These are phyloP conservation scores for Leccinum cinnamomeum DNA, from an alignment of 1,284 basidiomycete genomes.

Conservation along the genomic window DNA sequence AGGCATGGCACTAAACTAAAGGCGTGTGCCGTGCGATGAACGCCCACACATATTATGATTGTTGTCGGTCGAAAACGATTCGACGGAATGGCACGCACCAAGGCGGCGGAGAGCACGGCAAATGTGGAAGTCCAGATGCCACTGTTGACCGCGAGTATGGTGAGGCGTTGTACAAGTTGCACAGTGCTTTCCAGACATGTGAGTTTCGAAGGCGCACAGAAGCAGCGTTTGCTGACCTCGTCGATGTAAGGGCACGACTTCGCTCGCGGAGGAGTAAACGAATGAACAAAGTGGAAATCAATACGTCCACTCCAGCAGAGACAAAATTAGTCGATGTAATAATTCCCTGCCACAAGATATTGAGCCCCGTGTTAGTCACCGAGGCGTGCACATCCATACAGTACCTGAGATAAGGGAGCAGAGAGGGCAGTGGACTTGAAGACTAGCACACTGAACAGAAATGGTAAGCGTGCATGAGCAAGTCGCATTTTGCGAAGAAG, in stretches of 20 bases:
- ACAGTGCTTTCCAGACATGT: slow-evolving; percentile 6
- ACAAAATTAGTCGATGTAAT: too few relatives aligned
- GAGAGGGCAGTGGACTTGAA: background rate
- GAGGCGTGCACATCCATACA: background rate
- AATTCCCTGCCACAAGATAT: too few relatives aligned
- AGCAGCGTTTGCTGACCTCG: background rate
- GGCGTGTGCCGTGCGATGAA: background rate
- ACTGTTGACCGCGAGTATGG: slow-evolving; percentile 20
- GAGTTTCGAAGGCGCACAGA: background rate
- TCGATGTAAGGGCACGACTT: too few relatives aligned
- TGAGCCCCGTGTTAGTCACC: background rate
- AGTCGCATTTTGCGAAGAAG: background rate
- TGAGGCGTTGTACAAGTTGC: slow-evolving; percentile 12
- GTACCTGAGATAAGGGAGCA: background rate
- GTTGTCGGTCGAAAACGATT: background rate
- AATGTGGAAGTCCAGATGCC: slow-evolving; percentile 20
- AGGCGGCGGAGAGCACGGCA: slow-evolving; percentile 5
- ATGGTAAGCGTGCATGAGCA: background rate
- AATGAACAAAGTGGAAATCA: too few relatives aligned
- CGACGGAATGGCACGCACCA: slow-evolving; percentile 10
- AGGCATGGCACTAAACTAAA: slow-evolving; percentile 1
- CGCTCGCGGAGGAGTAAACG: too few relatives aligned
- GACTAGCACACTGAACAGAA: background rate
- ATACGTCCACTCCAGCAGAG: too few relatives aligned
- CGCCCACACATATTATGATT: background rate